phyloP scores from a whole-genome alignment of 371 early-diverging fungal genomes.

The Capillidium heterosporum region DNA sequence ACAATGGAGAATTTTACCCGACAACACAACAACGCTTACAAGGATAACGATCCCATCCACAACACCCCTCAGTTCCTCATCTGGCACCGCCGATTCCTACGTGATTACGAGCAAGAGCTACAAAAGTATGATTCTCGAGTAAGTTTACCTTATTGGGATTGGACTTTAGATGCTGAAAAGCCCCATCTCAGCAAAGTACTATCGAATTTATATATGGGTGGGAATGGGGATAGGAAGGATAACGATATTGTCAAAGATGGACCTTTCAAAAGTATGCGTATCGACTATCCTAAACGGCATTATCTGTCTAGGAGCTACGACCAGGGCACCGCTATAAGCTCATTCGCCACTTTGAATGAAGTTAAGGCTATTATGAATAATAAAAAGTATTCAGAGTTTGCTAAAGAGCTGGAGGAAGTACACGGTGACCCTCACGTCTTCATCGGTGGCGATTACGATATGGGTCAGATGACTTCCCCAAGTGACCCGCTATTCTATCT shows the following conservation, averaged over 20 bases:
- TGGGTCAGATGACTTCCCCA: not conserved
- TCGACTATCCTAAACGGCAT: not conserved
- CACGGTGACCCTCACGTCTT: conserved; percentile 1
- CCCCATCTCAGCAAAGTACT: conserved; percentile 8
- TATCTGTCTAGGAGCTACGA: not conserved
- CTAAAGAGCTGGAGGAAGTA: not conserved
- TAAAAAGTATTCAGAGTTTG: not conserved
- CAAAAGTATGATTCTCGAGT: conserved; percentile 17
- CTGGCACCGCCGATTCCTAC: conserved; percentile 20
- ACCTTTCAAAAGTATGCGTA: not conserved
- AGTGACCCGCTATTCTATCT: not conserved
- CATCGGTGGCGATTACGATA: conserved; percentile 3
- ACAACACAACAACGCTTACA: not conserved
- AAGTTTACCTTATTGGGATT: conserved; percentile 34
- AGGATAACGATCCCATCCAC: not conserved
- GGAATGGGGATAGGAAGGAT: conserved; percentile 6
- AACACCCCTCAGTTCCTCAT: conserved; percentile 13
- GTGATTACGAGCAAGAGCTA: conserved; percentile 13
- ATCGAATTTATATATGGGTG: conserved; percentile 7
- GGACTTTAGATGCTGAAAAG: conserved; percentile 13
- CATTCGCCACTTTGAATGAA: not conserved
- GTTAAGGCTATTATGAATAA: not conserved
- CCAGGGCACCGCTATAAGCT: not conserved
- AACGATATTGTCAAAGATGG: not conserved
- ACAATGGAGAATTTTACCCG: too few species aligned